These are phyloP conservation scores for Tritrichomonas foetus DNA, from an alignment of 208 protist species.

Conservation along the genomic window DNA sequence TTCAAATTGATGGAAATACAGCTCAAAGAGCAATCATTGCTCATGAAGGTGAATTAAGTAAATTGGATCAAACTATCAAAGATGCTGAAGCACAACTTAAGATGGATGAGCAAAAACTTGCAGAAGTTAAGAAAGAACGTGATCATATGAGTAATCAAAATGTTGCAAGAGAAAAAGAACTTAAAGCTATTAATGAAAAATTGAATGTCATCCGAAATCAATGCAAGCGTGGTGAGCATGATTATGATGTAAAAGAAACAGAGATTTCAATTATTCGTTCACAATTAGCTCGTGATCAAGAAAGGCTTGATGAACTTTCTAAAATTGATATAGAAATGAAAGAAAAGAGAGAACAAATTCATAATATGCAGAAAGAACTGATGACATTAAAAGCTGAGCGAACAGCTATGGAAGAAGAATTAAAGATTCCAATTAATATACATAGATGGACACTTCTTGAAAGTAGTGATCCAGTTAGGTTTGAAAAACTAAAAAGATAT, in stretches of 20 bases:
- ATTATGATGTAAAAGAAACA: not conserved
- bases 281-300: not conserved
- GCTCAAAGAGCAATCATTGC: not conserved
- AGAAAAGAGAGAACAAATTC: not conserved
- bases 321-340: not conserved
- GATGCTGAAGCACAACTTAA: not conserved
- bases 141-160: not conserved
- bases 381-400: not conserved
- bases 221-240: not conserved
- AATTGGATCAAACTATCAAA: not conserved
- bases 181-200: not conserved
- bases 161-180: not conserved
- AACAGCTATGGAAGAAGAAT: constrained; percentile 32
- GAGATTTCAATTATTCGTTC: not conserved
- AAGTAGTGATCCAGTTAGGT: not conserved
- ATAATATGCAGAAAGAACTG: not conserved
- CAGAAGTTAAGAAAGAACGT: constrained; percentile 6
- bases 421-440: constrained; percentile 26
- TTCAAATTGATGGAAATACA: not conserved
- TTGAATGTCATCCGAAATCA: not conserved
- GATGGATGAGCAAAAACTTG: not conserved
- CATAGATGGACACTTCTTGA: not conserved
- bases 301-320: not conserved
- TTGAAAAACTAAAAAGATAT: constrained; percentile 14
- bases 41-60: not conserved